A percentile compares a stretch with the other conserved stretches of the same genome.
Evolutionary conservation across 192 early-diverging fungal species (phyloP).

Genomic region (Dissophora ornata): DNA sequence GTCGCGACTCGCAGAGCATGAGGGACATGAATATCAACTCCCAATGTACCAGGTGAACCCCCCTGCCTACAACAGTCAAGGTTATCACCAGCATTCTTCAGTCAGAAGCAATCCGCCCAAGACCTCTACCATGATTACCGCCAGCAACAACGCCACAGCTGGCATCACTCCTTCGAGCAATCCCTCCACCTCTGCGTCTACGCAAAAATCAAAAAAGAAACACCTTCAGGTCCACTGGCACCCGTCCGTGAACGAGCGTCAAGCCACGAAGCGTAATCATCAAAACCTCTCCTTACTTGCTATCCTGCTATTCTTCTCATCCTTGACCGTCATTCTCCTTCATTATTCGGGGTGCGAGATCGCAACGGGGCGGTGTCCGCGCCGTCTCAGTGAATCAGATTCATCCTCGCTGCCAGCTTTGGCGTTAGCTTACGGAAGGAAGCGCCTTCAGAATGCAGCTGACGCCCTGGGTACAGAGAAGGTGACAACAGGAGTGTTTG

Average conservation of each 20-base stretch:
- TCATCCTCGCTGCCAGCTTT: not conserved
- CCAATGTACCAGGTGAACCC: constrained; percentile 13
- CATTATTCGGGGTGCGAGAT: constrained; percentile 40
- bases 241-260: constrained; percentile 42
- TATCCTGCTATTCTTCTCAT: constrained; percentile 33
- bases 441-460: not conserved
- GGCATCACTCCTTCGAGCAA: not conserved
- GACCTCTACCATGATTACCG: not conserved
- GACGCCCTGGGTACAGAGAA: no score
- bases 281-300: constrained; percentile 14
- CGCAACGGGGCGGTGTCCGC: constrained; percentile 36
- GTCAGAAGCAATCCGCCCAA: no score
- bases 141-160: not conserved
- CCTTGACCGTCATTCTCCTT: constrained; percentile 26
- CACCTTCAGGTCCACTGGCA: constrained; percentile 47
- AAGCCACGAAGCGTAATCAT: constrained; percentile 29
- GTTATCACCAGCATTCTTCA: no score
- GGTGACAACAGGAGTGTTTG: constrained; percentile 5
- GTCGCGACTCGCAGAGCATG: constrained; percentile 1
- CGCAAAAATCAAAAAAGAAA: constrained; percentile 8
- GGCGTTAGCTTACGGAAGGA: not conserved
- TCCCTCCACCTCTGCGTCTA: not conserved
- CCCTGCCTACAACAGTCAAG: constrained; percentile 2
- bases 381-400: not conserved
- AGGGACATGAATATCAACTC: not conserved